Conservation (phyloP, 345 rosid species). For the Syzygium jambos region DNA sequence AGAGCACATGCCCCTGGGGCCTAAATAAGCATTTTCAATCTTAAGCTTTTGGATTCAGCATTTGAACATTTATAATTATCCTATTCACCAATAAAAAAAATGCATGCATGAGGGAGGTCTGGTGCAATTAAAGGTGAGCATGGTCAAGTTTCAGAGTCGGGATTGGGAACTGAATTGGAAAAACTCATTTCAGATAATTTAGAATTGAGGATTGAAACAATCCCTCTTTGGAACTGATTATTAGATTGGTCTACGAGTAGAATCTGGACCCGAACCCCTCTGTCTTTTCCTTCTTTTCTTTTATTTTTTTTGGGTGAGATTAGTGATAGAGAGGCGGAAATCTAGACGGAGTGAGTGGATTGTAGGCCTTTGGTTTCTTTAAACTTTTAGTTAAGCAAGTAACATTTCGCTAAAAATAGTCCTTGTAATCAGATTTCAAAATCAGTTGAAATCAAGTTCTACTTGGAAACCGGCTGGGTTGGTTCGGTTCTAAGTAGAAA, state of each 20-base stretch:
- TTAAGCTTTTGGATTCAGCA: neutral
- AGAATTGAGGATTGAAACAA: too few relatives aligned
- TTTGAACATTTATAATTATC: too few relatives aligned
- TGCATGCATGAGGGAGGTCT: accelerated
- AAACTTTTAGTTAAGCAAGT: neutral
- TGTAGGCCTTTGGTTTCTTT: neutral
- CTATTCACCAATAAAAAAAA: too few relatives aligned
- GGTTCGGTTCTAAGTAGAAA: neutral
- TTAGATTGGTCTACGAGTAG: neutral
- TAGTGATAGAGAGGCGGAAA: neutral
- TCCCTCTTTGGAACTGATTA: neutral
- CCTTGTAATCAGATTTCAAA: neutral
- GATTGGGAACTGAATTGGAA: accelerated
- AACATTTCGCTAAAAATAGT: accelerated
- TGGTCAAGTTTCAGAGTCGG: neutral
- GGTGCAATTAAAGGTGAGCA: neutral
- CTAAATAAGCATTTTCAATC: too few relatives aligned
- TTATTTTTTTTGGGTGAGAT: neutral
- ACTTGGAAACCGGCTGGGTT: neutral
- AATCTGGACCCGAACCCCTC: neutral
- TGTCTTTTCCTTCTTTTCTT: too few relatives aligned
- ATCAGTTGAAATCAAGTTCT: too few relatives aligned
- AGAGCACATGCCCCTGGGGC: neutral
- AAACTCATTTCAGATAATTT: accelerated
- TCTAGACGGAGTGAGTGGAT: neutral